A percentile compares a stretch with the other conserved stretches of the same genome.
Evolutionary conservation across 306 rosid species (phyloP).

Genomic region (Cicer bijugum): DNA sequence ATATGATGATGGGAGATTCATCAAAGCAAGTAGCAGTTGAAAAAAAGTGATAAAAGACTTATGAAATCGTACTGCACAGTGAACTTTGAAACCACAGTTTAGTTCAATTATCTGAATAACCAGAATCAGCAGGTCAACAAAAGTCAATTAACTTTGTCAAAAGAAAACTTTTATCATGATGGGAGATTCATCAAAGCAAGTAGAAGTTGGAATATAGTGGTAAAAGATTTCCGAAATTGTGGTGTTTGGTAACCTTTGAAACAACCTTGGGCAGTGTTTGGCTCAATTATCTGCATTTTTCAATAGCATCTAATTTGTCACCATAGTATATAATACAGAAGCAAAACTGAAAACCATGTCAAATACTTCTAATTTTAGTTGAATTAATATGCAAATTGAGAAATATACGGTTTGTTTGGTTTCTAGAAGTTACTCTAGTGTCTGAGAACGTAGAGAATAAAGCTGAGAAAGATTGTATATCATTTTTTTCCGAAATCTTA

Average conservation of each 20-base stretch:
- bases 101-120: background rate
- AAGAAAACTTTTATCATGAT: background rate
- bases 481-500: background rate
- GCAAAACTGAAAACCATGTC: background rate
- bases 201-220: background rate
- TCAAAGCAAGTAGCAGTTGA: background rate
- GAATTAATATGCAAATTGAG: background rate
- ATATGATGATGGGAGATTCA: background rate
- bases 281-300: background rate
- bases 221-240: background rate
- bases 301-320: background rate
- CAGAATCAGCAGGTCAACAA: background rate
- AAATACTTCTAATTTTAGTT: background rate
- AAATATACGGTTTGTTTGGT: background rate
- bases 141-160: background rate
- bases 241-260: constrained; percentile 8
- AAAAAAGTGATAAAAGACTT: background rate
- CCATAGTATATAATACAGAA: background rate
- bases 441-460: too few relatives aligned
- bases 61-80: background rate
- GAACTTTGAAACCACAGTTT: background rate
- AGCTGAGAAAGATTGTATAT: background rate
- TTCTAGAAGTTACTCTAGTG: background rate
- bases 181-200: background rate
- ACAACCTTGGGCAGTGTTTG: too few relatives aligned